Base-by-base conservation (phyloP, 257 asterid species). In the Jaltomata sinuosa region DNA sequence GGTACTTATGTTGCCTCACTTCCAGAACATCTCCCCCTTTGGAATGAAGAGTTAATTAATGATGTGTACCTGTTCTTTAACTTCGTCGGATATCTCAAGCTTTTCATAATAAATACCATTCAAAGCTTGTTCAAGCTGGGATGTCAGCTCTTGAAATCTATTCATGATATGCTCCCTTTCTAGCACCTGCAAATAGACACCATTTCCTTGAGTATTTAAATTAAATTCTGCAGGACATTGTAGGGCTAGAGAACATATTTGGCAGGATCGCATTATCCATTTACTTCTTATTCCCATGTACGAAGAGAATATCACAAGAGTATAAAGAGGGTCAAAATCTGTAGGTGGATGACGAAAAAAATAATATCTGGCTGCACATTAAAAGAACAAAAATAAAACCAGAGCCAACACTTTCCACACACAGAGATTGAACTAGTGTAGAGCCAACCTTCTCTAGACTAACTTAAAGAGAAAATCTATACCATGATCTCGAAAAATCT, bases 1-100 rank as follows among this genome's bases (percentile, higher is more conserved):
- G 32, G 62, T 27, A 76, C 27, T 47, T 16, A 8, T 76, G 22
- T 49, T 47, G 25, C 81, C 45, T 25, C 59, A n/a, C n/a, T 47
- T 76, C 81, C 81, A 27, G 36, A 74, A 74, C 36, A 74, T 3
- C 25, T 27, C 27, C 61, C 38, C 38, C 12, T 49, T 38, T 25
- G 81, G 25, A 76, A 25, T 45, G 80, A 25, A 76, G 81, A 27
- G 42, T 16, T 47, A 76, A 76, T 76, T 47, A 29, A 77, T 29
- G 45, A 16, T 16, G 21, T 85, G 85, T 65, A 97, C 99, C 95
- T 97, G 99, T 85, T 97, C 99, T 87, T 97, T 94, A 53, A 97
- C 98, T 91, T 97, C 99, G 89, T 97, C 97, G 10, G 99, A 92
- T 81, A 97, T 91, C 87, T 95, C 99, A 54, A 97, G 99, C 71